These are phyloP conservation scores for Beta vulgaris DNA, from an alignment of 148 eudicot genomes.

Conservation along the genomic window DNA sequence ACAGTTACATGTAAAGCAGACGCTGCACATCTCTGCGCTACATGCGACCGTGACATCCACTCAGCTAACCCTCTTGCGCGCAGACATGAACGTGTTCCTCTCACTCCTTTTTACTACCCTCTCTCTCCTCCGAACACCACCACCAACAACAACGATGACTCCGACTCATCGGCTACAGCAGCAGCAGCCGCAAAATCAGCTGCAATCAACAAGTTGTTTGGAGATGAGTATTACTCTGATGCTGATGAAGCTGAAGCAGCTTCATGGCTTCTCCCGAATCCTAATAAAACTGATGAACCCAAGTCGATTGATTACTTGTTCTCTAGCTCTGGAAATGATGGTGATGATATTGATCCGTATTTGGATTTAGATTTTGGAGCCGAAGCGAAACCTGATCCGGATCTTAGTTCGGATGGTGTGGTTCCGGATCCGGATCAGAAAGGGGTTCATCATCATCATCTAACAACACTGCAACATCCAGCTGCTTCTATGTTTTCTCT, in stretches of 20 bases:
- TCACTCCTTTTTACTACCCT: slow-evolving; percentile 40
- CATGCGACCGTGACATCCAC: slow-evolving; percentile 66
- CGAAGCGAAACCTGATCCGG: slow-evolving; percentile 31
- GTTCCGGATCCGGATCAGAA: slow-evolving; percentile 67
- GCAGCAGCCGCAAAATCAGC: slow-evolving; percentile 25
- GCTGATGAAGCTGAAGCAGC: slow-evolving; percentile 40
- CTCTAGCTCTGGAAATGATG: slow-evolving; percentile 14
- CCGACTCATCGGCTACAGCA: slow-evolving; percentile 1
- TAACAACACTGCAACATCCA: slow-evolving; percentile 3
- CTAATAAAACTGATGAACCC: slow-evolving; percentile 35
- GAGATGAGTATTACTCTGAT: slow-evolving; percentile 33
- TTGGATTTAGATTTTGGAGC: slow-evolving; percentile 49
- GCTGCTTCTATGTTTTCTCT: slow-evolving; percentile 25
- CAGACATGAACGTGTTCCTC: slow-evolving; percentile 59
- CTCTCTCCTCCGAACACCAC: slow-evolving; percentile 1
- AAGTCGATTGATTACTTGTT: slow-evolving; percentile 60
- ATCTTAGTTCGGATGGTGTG: slow-evolving; percentile 43
- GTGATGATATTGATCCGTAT: slow-evolving; percentile 48
- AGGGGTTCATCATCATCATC: slow-evolving; percentile 25
- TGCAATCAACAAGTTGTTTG: slow-evolving; percentile 29
- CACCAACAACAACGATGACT: neutral
- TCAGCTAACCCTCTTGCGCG: slow-evolving; percentile 62
- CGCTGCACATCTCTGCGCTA: slow-evolving; percentile 54
- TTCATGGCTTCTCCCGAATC: slow-evolving; percentile 38
- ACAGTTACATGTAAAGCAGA: slow-evolving; percentile 61